Percentiles rank a stretch among this genome's conserved stretches.
These are phyloP conservation scores for Linaria vulgaris DNA, from an alignment of 257 asterid genomes.

Conservation along the genomic window DNA sequence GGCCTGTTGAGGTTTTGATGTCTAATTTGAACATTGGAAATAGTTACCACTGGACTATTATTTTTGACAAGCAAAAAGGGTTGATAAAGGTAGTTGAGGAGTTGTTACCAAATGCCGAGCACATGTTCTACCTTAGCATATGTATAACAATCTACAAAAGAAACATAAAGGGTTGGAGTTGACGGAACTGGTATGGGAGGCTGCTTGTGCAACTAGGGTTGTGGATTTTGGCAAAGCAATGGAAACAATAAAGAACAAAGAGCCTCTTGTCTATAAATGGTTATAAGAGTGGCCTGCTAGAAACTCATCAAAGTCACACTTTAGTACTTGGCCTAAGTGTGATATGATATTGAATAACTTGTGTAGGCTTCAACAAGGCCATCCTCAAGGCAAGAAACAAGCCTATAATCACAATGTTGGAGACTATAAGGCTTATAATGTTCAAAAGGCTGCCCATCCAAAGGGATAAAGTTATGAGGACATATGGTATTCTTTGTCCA, in stretches of 20 bases:
- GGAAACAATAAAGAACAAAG: not conserved
- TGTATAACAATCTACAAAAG: constrained; percentile 16
- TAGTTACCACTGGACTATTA: constrained; percentile 9
- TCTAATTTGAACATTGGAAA: constrained; percentile 16
- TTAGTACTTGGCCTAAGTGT: constrained; percentile 2
- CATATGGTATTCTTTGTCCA: not conserved
- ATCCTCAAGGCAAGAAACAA: not conserved
- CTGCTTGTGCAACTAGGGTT: too few species aligned
- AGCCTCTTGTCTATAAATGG: not conserved
- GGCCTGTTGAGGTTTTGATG: too few species aligned
- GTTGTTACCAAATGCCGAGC: not conserved
- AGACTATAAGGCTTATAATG: not conserved
- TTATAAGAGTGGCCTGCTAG: not conserved
- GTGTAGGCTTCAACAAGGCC: constrained; percentile 4
- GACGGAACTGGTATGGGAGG: too few species aligned
- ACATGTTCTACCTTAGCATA: constrained; percentile 10
- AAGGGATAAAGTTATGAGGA: not conserved
- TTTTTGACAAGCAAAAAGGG: constrained; percentile 23
- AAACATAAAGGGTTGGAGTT: not conserved
- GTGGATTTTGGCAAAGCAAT: not conserved
- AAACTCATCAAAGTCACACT: constrained; percentile 11
- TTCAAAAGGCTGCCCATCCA: not conserved
- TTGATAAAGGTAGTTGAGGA: constrained; percentile 5
- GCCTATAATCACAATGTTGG: constrained; percentile 12
- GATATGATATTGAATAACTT: constrained; percentile 18